Base-by-base conservation (phyloP, 257 asterid species). In the Przewalskia tangutica region DNA sequence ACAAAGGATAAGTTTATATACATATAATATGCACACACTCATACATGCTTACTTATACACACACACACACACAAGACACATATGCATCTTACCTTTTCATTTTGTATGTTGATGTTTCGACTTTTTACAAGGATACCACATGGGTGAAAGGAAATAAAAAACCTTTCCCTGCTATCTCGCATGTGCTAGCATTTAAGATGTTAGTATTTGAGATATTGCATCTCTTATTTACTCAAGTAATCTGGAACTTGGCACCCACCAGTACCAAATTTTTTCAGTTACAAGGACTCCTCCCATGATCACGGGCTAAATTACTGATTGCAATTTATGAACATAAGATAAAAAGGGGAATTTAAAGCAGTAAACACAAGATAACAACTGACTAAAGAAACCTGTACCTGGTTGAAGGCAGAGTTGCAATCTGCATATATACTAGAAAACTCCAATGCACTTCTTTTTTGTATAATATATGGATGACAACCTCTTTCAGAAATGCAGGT, bases 41-140 rank as follows among this genome's bases (percentile, higher is more conserved):
- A 14, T 65, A 6, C 32, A 48, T 13, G 34, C 73, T 13, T 17
- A 62, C 42, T 23, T 27, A 17, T 6, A 38, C 18, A 83, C 77
- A 27, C 82, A 64, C 82, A 23, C 54, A 18, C 92, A 88, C 93
- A 88, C 90, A 83, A 73, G 77, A 18, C 92, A 88, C 93, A 89
- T 90, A 83, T 77, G 77, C 85, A 85, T 87, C 89, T 77, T 55
- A 63, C 46, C 70, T 50, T 84, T 81, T 81, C 81, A 81, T 73
- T 81, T 80, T 75, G 50, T 59, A 77, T 84, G 77, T 67, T 84
- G 71, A 36, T 42, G 67, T 60, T 64, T 63, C 7, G 40, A 63
- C 14, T 55, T 75, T 18, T 83, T 76, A 80, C 71, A 50, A 66
- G 77, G 70, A 60, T 77, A 59, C 67, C 34, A 79, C 66, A 79